Percentiles rank a stretch among this genome's conserved stretches.
These are phyloP conservation scores for Eucalyptus microcorys DNA, from an alignment of 345 rosid species.

Conservation along the genomic window DNA sequence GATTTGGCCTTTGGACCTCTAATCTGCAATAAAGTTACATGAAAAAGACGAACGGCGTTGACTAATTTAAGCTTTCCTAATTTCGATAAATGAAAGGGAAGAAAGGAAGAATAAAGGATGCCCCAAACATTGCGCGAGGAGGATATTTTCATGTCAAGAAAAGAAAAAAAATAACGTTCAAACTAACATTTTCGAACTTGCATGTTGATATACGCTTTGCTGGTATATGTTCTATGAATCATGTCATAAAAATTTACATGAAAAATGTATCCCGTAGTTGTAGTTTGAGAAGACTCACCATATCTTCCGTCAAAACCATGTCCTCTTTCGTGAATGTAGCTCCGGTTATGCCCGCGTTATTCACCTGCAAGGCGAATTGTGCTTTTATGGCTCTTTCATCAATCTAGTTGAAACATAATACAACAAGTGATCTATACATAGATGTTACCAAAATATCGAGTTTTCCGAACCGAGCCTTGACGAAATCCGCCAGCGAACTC, in stretches of 20 bases:
- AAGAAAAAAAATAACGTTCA: neutral
- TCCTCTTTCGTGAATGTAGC: neutral
- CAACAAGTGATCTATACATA: neutral
- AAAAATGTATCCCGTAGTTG: neutral
- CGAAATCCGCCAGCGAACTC: neutral
- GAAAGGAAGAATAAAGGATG: neutral
- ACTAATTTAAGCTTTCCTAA: neutral
- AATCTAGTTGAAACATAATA: neutral
- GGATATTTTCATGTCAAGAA: neutral
- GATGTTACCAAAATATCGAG: neutral
- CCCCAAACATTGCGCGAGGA: neutral
- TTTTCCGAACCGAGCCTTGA: neutral
- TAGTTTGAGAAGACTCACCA: neutral
- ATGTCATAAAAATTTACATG: neutral
- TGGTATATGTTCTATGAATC: neutral
- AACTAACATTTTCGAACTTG: neutral
- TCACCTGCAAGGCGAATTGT: neutral
- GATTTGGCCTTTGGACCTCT: neutral
- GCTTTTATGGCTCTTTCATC: neutral
- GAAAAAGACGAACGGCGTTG: neutral
- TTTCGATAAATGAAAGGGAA: neutral
- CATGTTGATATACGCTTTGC: neutral
- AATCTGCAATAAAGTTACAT: neutral
- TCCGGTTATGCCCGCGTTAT: neutral
- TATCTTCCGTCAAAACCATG: neutral